Conservation (phyloP, 192 early-diverging fungal species). For the Umbelopsis isabellina region DNA sequence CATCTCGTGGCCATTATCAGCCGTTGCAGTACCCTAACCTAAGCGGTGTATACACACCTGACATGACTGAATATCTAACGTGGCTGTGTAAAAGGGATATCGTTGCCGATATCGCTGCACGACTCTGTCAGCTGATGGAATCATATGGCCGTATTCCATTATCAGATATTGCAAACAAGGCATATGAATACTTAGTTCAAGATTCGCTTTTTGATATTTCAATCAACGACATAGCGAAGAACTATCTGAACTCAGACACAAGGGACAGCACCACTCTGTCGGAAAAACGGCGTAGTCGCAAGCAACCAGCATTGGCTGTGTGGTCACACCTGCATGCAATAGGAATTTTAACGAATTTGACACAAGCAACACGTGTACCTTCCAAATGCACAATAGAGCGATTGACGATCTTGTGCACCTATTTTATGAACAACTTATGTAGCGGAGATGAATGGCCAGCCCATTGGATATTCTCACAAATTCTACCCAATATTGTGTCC, state of each 20-base stretch:
- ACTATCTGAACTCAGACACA: not conserved
- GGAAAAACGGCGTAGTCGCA: not conserved
- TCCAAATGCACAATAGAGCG: slow-evolving; percentile 3
- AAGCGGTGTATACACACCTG: not conserved
- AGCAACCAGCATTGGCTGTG: not conserved
- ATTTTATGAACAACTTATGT: slow-evolving; percentile 9
- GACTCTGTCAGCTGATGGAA: slow-evolving; percentile 18
- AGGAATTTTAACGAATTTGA: not conserved
- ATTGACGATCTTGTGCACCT: slow-evolving; percentile 1
- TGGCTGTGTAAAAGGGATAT: slow-evolving; percentile 1
- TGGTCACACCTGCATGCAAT: slow-evolving; percentile 14
- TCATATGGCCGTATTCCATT: slow-evolving; percentile 11
- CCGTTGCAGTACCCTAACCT: not conserved
- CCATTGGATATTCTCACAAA: not conserved
- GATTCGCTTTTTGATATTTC: not conserved
- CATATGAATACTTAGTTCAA: not conserved
- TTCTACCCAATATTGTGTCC: not conserved
- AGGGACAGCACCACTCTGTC: not conserved
- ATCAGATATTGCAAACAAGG: not conserved
- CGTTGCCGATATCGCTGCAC: not conserved
- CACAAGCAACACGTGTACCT: not conserved
- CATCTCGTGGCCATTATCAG: not conserved
- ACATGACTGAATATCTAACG: not conserved
- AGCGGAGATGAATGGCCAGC: slow-evolving; percentile 20
- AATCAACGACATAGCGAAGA: not conserved